Conservation (phyloP, 2,329 filamentous ascomycete genomes). For the Fusarium anguioides region DNA sequence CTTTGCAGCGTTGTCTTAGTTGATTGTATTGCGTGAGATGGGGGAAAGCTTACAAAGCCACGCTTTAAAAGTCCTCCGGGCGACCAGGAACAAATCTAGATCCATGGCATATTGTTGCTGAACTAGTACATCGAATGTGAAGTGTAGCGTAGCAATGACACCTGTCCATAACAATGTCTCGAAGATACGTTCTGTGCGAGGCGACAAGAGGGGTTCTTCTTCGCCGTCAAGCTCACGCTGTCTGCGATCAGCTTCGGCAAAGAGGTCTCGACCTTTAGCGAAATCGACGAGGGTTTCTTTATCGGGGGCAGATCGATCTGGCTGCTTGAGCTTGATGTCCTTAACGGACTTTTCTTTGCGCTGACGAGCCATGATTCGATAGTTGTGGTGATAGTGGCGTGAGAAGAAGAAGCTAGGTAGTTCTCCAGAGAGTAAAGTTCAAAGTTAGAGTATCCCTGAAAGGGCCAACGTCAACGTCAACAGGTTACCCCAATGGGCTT, state of each 20-base stretch:
- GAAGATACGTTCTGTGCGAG: conserved; percentile 62
- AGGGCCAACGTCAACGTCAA: conserved; percentile 19
- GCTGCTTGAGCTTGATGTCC: conserved; percentile 73
- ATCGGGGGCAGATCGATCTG: conserved; percentile 70
- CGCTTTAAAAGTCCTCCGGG: conserved; percentile 63
- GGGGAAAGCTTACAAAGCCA: conserved; percentile 59
- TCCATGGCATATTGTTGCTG: conserved; percentile 81
- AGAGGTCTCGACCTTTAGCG: conserved; percentile 72
- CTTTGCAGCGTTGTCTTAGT: conserved; percentile 49
- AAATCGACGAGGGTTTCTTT: conserved; percentile 79
- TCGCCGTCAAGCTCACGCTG: conserved; percentile 51
- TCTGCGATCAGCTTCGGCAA: conserved; percentile 59
- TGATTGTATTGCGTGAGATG: background rate
- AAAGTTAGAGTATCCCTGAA: background rate
- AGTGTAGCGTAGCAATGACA: conserved; percentile 76
- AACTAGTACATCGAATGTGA: conserved; percentile 82
- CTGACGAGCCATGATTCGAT: conserved; percentile 59
- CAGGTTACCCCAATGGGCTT: conserved; percentile 19
- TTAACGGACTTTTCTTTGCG: conserved; percentile 60
- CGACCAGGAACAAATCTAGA: conserved; percentile 68
- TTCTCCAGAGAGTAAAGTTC: conserved; percentile 6
- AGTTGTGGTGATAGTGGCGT: conserved; percentile 4
- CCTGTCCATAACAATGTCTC: conserved; percentile 69
- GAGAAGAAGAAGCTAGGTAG: too few relatives aligned
- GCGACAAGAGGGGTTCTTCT: conserved; percentile 53